Base-by-base conservation (phyloP, 2,329 filamentous ascomycete species). In the Shiraia bambusicola region DNA sequence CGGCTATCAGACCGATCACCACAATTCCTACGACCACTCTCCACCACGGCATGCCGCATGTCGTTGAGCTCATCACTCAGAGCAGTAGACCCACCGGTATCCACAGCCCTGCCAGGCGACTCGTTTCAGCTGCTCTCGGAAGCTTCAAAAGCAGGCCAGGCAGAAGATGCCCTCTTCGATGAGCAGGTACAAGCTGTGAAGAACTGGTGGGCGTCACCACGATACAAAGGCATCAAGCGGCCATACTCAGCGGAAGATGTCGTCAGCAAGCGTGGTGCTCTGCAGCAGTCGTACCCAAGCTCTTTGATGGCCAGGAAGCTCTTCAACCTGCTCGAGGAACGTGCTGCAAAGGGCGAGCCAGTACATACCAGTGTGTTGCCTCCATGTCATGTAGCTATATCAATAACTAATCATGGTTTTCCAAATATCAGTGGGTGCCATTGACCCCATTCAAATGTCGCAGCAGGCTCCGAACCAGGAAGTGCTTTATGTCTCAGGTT, bases 391-490 rank as follows among this genome's bases (percentile, higher is more conserved):
- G 40, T 55, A 59, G 42, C 51, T 46, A 53, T 54, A 47, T 42
- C 37, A 59, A 49, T 51, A 35, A 52, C 67, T 66, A 60, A 66
- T 65, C 13, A 25, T 29, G 6, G 28, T 15, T 42, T n/a, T 45
- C 28, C 16, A 13, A 26, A 39, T 25, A 42, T 22, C 49, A 92
- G 88, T 98, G 87, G 93, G 93, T 57, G 93, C 91, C 46, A 94
- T 98, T 71, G 93, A 98, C 65, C 93, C 93, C n/a, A 84, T 97
- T 9, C 93, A 98, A 73, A 97, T 98, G 93, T 95, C 93, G 34
- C 93, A 98, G 70, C 93, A 97, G 75, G 93, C 93, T 12, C 82
- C 88, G 5, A 88, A 97, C 72, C 93, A 97, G 67, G 92, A 98
- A 69, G 87, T 96, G 13, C 79, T 98, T 32, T 98, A 98, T 71